Evolutionary conservation across 257 asterid genomes (phyloP).

Genomic region (Solanum neorickii): DNA sequence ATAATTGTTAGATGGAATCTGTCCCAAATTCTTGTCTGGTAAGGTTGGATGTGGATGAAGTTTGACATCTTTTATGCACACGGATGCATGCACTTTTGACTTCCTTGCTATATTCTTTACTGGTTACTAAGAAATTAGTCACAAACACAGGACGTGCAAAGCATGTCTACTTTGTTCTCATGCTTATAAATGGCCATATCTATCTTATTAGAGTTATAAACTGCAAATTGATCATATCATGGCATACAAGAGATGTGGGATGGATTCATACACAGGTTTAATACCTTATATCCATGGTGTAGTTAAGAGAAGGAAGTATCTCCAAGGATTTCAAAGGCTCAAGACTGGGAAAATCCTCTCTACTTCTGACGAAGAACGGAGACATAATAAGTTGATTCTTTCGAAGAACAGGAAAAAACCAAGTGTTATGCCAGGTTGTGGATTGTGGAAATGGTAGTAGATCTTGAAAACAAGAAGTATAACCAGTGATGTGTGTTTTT

Average conservation of each 20-base stretch:
- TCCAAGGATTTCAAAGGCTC: constrained; percentile 5
- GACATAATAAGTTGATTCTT: not conserved
- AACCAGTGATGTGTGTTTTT: not conserved
- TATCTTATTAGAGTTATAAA: not conserved
- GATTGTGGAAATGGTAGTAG: not conserved
- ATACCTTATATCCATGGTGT: constrained; percentile 2
- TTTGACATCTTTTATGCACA: not conserved
- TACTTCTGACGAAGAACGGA: not conserved
- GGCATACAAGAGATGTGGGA: not conserved
- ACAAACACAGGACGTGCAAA: not conserved
- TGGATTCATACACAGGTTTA: constrained; percentile 14
- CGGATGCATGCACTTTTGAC: not conserved
- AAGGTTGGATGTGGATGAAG: not conserved
- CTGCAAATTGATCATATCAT: not conserved
- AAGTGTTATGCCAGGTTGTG: not conserved
- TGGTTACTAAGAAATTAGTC: not conserved
- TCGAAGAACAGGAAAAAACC: not conserved
- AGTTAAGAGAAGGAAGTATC: not conserved
- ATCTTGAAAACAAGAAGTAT: not conserved
- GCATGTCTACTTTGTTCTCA: not conserved
- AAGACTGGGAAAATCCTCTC: not conserved
- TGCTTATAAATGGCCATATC: not conserved
- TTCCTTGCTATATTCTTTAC: not conserved
- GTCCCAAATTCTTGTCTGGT: not conserved
- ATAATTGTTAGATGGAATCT: not conserved